Evolutionary conservation across 2,329 filamentous ascomycete genomes (phyloP), one percentile per base, ranked within the genome.

Genomic region (Beauveria australis): DNA sequence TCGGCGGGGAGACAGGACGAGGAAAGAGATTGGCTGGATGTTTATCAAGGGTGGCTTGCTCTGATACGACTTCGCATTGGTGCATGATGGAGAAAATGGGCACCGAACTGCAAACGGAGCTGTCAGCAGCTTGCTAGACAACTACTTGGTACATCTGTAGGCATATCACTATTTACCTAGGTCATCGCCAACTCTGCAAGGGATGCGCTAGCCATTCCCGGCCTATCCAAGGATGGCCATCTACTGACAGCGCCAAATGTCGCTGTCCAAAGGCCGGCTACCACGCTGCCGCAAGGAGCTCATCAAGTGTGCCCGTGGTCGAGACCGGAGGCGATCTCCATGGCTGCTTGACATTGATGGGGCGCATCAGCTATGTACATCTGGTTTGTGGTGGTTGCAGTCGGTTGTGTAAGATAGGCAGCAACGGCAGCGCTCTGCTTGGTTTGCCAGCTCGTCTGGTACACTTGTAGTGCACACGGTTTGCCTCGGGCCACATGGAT

Each of bases 201-300:
- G 22, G n/a, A 14, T 22, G n/a, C 56, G 48, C 56, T 59, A 59
- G 48, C 56, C 26, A n/a, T 59, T 53, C 56, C 56, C 56, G 56
- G 56, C 46, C 22, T 9, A 24, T 37, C 5, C 14, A 37, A 37
- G 22, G 9, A 14, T 24, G 22, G 44, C 33, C 33, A 37, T 14
- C 33, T 37, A 14, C 33, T 5, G 12, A 14, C 33, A 37, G 12
- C 33, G 33, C 33, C 33, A 37, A 37, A 37, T 14, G 33, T 14
- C 33, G 44, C 44, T 46, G 44, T 47, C 44, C 2, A 24, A 16
- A 26, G 33, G 33, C 33, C 5, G 12, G 30, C 30, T 33, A 12
- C 10, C 12, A 33, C 30, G 30, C 30, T 33, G 30, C 12, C 12
- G 26, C 22, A 5, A 47, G 22, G 44, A 24, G 24, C 26, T 33